Percentiles rank a stretch among this genome's conserved stretches.
phyloP scores from a whole-genome alignment of 371 early-diverging fungal species.

The Mortierella sp. region DNA sequence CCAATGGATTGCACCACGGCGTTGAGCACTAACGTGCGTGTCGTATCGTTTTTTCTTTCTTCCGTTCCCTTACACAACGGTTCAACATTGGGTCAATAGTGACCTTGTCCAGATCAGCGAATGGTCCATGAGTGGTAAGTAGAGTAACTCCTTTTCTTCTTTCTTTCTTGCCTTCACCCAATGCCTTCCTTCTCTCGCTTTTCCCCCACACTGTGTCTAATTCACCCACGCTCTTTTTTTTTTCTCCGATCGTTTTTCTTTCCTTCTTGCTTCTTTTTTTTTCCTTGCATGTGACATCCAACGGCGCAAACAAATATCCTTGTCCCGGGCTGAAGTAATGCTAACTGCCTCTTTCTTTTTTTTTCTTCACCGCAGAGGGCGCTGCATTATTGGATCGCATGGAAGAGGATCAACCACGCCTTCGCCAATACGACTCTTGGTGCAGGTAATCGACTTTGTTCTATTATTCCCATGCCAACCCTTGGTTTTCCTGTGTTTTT shows the following conservation, averaged over 20 bases:
- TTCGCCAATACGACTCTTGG: slow-evolving; percentile 79
- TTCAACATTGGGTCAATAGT: slow-evolving; percentile 13
- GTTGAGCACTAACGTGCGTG: background rate
- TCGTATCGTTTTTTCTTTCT: background rate
- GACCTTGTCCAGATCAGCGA: slow-evolving; percentile 48
- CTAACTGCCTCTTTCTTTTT: background rate
- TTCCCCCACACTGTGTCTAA: background rate
- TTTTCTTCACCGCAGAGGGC: slow-evolving; percentile 26
- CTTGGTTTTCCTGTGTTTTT: background rate
- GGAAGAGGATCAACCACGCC: slow-evolving; percentile 67
- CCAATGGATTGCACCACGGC: too few relatives aligned
- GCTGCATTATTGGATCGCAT: slow-evolving; percentile 36
- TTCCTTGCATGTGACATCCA: background rate
- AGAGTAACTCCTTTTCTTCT: background rate
- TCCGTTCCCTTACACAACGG: background rate
- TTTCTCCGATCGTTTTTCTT: slow-evolving; percentile 7
- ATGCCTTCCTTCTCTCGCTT: too few relatives aligned
- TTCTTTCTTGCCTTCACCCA: background rate
- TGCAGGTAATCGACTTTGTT: slow-evolving; percentile 58
- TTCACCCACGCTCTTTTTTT: slow-evolving; percentile 7
- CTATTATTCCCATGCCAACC: background rate
- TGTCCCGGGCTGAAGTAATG: background rate
- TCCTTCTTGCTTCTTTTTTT: background rate
- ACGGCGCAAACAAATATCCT: background rate
- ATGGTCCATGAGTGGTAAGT: slow-evolving; percentile 41